These are phyloP conservation scores for Chlorophyllum brunneum DNA, from an alignment of 768 basidiomycete species.

Conservation along the genomic window DNA sequence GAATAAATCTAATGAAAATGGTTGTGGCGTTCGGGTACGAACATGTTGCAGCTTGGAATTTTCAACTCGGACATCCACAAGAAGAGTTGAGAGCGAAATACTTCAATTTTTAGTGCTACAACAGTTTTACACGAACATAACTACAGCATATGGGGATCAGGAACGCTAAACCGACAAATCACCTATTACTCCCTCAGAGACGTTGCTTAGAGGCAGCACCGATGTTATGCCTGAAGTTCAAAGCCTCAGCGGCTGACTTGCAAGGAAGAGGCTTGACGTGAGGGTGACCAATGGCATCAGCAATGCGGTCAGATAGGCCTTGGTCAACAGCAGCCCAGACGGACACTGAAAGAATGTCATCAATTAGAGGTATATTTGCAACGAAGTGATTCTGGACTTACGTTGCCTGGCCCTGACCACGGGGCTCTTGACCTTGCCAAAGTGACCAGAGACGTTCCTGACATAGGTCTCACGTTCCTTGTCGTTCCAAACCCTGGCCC, in stretches of 20 bases:
- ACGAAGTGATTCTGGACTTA: slow-evolving; percentile 33
- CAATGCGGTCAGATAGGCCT: slow-evolving; percentile 70
- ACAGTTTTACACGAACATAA: too few relatives aligned
- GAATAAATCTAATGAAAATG: too few relatives aligned
- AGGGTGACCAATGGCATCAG: slow-evolving; percentile 63
- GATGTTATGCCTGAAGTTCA: slow-evolving; percentile 46
- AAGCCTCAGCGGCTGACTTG: slow-evolving; percentile 55
- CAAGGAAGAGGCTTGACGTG: slow-evolving; percentile 56
- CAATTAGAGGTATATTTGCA: neutral
- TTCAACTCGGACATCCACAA: too few relatives aligned
- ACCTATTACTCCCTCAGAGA: too few relatives aligned
- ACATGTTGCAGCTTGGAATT: too few relatives aligned
- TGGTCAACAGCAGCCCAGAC: slow-evolving; percentile 82
- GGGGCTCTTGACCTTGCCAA: slow-evolving; percentile 54
- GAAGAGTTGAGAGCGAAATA: too few relatives aligned
- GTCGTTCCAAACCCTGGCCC: slow-evolving; percentile 64
- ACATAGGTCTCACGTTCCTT: slow-evolving; percentile 57
- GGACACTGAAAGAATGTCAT: slow-evolving; percentile 42
- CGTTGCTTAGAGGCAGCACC: slow-evolving; percentile 22
- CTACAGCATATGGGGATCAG: too few relatives aligned
- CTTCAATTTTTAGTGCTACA: too few relatives aligned
- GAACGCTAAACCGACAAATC: too few relatives aligned
- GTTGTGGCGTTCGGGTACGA: too few relatives aligned
- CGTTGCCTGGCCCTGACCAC: slow-evolving; percentile 62
- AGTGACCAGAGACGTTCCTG: slow-evolving; percentile 62